Conservation (phyloP, 129 eudicot species). For the Artemisia argyi region DNA sequence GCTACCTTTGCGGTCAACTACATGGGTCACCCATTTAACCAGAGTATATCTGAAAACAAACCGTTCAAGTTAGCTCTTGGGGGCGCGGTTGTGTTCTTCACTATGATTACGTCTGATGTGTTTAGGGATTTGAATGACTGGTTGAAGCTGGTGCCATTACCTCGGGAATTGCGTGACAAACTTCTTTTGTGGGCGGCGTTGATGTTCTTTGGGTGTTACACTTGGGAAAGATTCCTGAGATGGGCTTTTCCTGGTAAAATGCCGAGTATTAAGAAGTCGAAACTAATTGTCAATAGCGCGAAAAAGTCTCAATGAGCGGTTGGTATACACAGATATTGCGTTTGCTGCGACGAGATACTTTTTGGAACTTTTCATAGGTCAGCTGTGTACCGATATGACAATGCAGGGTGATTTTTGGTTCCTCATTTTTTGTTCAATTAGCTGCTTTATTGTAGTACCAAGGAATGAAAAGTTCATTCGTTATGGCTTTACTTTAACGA, state of each 20-base stretch:
- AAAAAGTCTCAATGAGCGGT: slow-evolving; percentile 46
- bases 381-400: slow-evolving; percentile 8
- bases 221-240: slow-evolving; percentile 83
- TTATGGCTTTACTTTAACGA: background rate
- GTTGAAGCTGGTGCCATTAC: slow-evolving; percentile 79
- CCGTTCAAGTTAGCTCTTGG: slow-evolving; percentile 66
- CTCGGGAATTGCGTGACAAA: slow-evolving; percentile 64
- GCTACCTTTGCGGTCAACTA: slow-evolving; percentile 95
- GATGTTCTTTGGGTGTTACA: slow-evolving; percentile 67
- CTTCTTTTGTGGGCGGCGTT: slow-evolving; percentile 65
- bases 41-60: slow-evolving; percentile 74
- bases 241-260: slow-evolving; percentile 95
- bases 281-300: slow-evolving; percentile 34
- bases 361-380: slow-evolving; percentile 5
- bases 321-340: background rate
- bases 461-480: background rate
- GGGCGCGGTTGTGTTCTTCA: slow-evolving; percentile 74
- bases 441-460: background rate
- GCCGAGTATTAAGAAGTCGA: slow-evolving; percentile 65
- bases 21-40: slow-evolving; percentile 95
- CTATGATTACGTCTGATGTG: slow-evolving; percentile 70
- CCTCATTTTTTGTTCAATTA: slow-evolving; percentile 22
- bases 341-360: background rate
- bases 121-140: slow-evolving; percentile 78
- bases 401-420: background rate